Conservation (phyloP, 257 asterid genomes). For the Solanum neorickii region DNA sequence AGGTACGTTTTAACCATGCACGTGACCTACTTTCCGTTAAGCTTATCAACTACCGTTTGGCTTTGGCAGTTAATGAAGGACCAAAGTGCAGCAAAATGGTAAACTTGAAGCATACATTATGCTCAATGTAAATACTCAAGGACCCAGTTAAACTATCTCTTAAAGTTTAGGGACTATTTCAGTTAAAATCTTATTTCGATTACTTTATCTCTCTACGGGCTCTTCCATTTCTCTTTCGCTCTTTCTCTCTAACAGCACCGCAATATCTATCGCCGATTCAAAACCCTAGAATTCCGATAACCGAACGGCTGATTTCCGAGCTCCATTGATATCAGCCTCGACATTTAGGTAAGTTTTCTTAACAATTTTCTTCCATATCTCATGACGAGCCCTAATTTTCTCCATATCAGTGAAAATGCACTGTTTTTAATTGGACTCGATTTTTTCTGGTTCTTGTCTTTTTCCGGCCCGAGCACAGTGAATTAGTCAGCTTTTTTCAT, state of each 20-base stretch:
- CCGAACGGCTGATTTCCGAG: slow-evolving; percentile 23
- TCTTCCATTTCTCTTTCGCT: not conserved
- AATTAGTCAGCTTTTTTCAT: not conserved
- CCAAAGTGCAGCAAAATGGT: not conserved
- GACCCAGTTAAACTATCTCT: not conserved
- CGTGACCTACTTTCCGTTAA: not conserved
- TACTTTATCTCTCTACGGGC: slow-evolving; percentile 9
- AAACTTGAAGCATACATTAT: not conserved
- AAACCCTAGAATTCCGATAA: slow-evolving; percentile 37
- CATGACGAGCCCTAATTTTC: slow-evolving; percentile 15
- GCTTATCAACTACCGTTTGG: not conserved
- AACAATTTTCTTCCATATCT: not conserved
- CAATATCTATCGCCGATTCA: slow-evolving; percentile 32
- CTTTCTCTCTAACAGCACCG: slow-evolving; percentile 2
- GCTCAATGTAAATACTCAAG: not conserved
- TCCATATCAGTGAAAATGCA: not conserved
- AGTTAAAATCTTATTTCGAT: not conserved
- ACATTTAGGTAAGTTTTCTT: slow-evolving; percentile 20
- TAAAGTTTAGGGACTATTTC: not conserved
- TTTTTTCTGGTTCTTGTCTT: not conserved
- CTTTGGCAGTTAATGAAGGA: not conserved
- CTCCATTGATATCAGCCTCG: slow-evolving; percentile 11
- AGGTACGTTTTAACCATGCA: not conserved
- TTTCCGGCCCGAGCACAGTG: not conserved
- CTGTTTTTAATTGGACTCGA: not conserved